Evolutionary conservation across 257 asterid species (phyloP).

Genomic region (Prunella vulgaris): DNA sequence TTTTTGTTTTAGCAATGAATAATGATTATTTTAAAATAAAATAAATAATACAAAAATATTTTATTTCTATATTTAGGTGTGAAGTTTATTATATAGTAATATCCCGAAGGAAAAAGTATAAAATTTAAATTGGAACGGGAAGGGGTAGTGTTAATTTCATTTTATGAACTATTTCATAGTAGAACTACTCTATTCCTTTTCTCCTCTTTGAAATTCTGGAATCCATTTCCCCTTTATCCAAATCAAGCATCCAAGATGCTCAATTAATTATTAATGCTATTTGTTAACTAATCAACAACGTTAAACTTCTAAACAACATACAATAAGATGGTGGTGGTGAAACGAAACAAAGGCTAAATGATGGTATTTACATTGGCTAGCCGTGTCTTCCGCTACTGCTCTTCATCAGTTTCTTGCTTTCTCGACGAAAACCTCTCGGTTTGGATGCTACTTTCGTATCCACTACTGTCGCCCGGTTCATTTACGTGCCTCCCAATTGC

Average conservation of each 20-base stretch:
- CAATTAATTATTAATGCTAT: neutral
- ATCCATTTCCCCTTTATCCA: neutral
- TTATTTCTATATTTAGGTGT: too few relatives aligned
- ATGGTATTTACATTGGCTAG: constrained; percentile 13
- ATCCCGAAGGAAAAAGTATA: too few relatives aligned
- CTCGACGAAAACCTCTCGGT: constrained; percentile 42
- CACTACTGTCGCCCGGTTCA: constrained; percentile 87
- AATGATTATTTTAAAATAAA: too few relatives aligned
- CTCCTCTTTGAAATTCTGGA: neutral
- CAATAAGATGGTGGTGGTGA: neutral
- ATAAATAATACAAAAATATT: too few relatives aligned
- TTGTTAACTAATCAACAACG: neutral
- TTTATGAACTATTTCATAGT: too few relatives aligned
- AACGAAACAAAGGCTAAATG: neutral
- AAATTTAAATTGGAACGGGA: too few relatives aligned
- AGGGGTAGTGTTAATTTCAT: too few relatives aligned
- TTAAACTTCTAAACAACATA: constrained; percentile 10
- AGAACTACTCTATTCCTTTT: too few relatives aligned
- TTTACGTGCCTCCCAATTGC: constrained; percentile 33
- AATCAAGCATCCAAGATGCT: neutral
- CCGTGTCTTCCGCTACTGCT: constrained; percentile 22
- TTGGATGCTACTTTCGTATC: constrained; percentile 81
- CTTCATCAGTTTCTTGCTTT: constrained; percentile 61
- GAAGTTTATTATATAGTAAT: too few relatives aligned
- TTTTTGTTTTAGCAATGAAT: too few relatives aligned